A percentile compares a stretch with the other conserved stretches of the same genome.
Evolutionary conservation across 2,329 filamentous ascomycete species (phyloP).

Genomic region (Colletotrichum sp.): DNA sequence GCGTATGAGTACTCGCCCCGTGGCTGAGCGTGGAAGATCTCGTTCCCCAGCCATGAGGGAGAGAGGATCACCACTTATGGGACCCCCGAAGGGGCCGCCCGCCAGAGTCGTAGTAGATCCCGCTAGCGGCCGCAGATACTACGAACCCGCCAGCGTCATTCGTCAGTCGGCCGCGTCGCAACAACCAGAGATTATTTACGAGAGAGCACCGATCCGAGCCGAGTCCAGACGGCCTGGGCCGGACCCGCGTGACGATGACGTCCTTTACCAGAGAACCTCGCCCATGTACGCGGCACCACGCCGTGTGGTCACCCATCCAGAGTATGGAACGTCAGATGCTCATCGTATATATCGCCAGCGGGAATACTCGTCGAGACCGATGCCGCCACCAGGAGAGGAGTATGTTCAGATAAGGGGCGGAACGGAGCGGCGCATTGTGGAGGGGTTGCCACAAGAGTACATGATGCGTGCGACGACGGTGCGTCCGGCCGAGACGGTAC

Average conservation of each 20-base stretch:
- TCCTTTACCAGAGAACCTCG: slow-evolving; percentile 56
- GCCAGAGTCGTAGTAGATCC: slow-evolving; percentile 77
- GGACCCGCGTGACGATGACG: slow-evolving; percentile 54
- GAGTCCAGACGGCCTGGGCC: slow-evolving; percentile 53
- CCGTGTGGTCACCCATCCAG: slow-evolving; percentile 67
- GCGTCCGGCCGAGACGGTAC: slow-evolving; percentile 53
- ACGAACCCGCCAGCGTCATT: slow-evolving; percentile 54
- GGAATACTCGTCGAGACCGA: slow-evolving; percentile 61
- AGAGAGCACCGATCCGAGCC: slow-evolving; percentile 61
- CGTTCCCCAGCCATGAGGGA: slow-evolving; percentile 52
- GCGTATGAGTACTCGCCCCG: slow-evolving; percentile 54
- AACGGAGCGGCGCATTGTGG: slow-evolving; percentile 44
- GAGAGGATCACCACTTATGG: slow-evolving; percentile 52
- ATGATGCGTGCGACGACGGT: slow-evolving; percentile 61
- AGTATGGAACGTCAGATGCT: slow-evolving; percentile 55
- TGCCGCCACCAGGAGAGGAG: slow-evolving; percentile 44
- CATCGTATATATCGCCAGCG: slow-evolving; percentile 61
- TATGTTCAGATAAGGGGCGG: slow-evolving; percentile 52
- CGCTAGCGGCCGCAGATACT: slow-evolving; percentile 80
- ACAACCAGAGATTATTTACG: slow-evolving; percentile 66
- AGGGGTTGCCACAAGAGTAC: slow-evolving; percentile 58
- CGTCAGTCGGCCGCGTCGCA: slow-evolving; percentile 61
- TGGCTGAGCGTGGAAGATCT: slow-evolving; percentile 52
- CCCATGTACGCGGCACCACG: slow-evolving; percentile 55
- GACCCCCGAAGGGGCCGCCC: slow-evolving; percentile 55